phyloP scores from a whole-genome alignment of 352 stramenopile species.

The Globisporangium echinulatum region DNA sequence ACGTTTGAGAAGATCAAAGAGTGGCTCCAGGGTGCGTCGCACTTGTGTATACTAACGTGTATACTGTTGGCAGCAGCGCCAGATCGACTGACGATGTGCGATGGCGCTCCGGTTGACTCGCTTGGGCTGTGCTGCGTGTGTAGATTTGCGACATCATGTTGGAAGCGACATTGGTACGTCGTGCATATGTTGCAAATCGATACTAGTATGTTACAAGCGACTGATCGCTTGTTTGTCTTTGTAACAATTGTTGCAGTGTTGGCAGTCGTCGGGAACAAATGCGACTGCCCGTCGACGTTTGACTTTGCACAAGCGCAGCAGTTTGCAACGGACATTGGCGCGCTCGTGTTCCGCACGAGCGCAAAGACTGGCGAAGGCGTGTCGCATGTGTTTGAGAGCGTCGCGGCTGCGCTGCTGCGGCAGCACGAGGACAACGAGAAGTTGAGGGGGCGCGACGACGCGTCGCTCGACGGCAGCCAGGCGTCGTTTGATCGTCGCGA shows the following conservation, averaged over 20 bases:
- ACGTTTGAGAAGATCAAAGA: conserved; percentile 86
- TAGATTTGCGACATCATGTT: conserved; percentile 75
- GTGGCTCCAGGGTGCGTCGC: conserved; percentile 62
- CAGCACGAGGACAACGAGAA: conserved; percentile 64
- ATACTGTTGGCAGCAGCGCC: too few relatives aligned
- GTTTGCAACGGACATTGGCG: conserved; percentile 75
- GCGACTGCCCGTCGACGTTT: conserved; percentile 56
- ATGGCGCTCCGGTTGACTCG: neutral
- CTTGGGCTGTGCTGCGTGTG: neutral
- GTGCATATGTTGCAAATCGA: neutral
- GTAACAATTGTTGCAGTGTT: conserved; percentile 27
- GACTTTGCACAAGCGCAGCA: conserved; percentile 64
- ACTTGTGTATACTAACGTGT: neutral
- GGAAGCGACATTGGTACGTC: conserved; percentile 53
- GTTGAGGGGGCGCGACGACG: conserved; percentile 38
- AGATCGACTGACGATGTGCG: too few relatives aligned
- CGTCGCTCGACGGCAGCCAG: conserved; percentile 18
- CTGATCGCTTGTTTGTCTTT: neutral
- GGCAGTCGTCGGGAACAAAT: conserved; percentile 82
- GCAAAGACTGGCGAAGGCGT: conserved; percentile 80
- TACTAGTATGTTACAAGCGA: neutral
- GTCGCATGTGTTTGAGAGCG: conserved; percentile 63
- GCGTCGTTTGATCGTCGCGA: conserved; percentile 3
- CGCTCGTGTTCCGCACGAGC: conserved; percentile 76
- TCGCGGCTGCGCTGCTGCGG: conserved; percentile 68